Evolutionary conservation across 2,329 filamentous ascomycete genomes (phyloP), one percentile per base, ranked within the genome.

Genomic region (Beauveria asiatica): DNA sequence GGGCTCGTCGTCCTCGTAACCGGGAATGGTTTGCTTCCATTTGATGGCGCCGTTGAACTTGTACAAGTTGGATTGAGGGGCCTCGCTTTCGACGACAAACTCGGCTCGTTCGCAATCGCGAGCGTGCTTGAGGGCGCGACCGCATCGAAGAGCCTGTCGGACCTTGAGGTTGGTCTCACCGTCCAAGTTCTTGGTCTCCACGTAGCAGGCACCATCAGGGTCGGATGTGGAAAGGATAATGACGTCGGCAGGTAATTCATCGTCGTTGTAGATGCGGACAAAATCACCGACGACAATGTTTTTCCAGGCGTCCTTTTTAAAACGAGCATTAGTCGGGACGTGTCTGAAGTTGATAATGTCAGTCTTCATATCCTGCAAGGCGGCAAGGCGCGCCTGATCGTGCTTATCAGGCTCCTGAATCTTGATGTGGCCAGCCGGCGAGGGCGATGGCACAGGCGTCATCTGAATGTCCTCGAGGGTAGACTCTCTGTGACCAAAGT

Each of bases 101-200:
- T 94, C 85, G 27, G 92, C 86, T 62, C 87, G 85, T 74, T 97
- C 94, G 72, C 94, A 97, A 70, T 99, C 92, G 61, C 88, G 85
- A 16, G 94, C 94, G 72, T 97, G 92, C 70, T 87, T 90, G 62
- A 99, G 81, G 51, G 84, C 79, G 57, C 89, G 86, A 13, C 92
- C 90, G 69, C 90, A 94, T 64, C 93, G 89, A 46, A 99, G 81
- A 21, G 94, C 91, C 69, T 93, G 90, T 62, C 94, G 88, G 63
- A 97, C 92, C 74, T 99, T 99, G 64, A 99, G 77, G 68, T 99
- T 99, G 2, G 94, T 99, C 76, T 99, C 94, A 55, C 94, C 94
- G 69, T 99, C 94, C 78, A 99, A 73, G 71, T 96, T 97, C 78
- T 97, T 99, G 2, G 94, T 99, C 75, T 99, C 94, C 23, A 99